phyloP scores from a whole-genome alignment of 352 stramenopile species.

The Phytophthora meadii region DNA sequence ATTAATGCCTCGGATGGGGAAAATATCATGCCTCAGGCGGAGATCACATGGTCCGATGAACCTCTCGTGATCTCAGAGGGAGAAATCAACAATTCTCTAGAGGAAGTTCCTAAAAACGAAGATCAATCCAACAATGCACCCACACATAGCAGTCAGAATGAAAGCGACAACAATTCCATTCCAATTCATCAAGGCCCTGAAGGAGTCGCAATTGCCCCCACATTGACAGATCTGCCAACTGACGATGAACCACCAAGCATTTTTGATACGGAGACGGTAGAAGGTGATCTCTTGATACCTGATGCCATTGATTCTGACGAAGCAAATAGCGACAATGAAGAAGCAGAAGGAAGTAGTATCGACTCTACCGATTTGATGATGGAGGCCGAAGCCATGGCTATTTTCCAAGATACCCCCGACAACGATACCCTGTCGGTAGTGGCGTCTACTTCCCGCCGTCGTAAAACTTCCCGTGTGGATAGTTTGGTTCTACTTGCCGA shows the following conservation, averaged over 20 bases:
- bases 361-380: constrained; percentile 46
- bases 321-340: constrained; percentile 12
- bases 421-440: neutral
- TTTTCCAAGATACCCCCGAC: constrained; percentile 3
- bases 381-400: constrained; percentile 39
- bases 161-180: too few species aligned
- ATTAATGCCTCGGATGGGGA: too few species aligned
- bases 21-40: too few species aligned
- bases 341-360: constrained; percentile 26
- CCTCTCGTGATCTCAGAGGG: too few species aligned
- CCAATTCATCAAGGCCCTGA: too few species aligned
- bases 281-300: constrained; percentile 13
- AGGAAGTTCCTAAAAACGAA: too few species aligned
- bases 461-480: constrained; percentile 18
- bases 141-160: too few species aligned
- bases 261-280: neutral
- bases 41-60: too few species aligned
- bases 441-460: neutral
- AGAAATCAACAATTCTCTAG: too few species aligned
- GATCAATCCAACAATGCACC: too few species aligned
- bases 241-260: neutral
- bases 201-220: too few species aligned
- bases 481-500: constrained; percentile 26
- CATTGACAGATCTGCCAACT: too few species aligned
- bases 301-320: constrained; percentile 8